These are phyloP conservation scores for Diaporthe citri DNA, from an alignment of 2,329 filamentous ascomycete species.

Conservation along the genomic window DNA sequence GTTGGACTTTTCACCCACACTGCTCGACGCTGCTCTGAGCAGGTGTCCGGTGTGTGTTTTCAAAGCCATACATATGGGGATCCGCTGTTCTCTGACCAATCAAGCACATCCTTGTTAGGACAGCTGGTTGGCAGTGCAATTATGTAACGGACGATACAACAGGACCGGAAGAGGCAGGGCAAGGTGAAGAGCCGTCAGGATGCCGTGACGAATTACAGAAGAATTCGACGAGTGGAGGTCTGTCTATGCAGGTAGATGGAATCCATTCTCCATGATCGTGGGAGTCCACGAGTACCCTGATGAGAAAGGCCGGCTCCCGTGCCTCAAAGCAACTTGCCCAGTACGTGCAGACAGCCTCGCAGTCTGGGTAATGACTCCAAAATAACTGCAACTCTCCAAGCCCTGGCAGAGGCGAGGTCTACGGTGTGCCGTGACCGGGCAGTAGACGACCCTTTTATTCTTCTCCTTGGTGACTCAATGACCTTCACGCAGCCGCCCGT, in stretches of 20 bases:
- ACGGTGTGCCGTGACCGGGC: no score
- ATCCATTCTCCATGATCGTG: accelerated
- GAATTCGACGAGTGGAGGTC: neutral
- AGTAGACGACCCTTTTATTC: neutral
- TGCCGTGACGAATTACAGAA: neutral
- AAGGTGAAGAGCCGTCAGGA: neutral
- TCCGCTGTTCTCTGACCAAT: neutral
- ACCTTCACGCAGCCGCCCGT: neutral
- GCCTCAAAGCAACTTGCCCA: neutral
- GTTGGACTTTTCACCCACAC: neutral
- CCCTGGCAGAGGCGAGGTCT: neutral
- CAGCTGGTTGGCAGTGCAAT: neutral
- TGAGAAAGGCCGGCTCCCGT: neutral
- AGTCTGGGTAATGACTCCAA: neutral
- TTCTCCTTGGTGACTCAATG: neutral
- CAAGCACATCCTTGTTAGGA: neutral
- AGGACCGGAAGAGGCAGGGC: neutral
- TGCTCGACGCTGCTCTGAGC: no score
- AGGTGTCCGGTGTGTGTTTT: neutral
- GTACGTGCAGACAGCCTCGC: neutral
- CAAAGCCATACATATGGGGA: neutral
- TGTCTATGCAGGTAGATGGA: neutral
- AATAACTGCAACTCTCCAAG: neutral
- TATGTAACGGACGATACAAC: neutral
- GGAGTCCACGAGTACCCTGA: no score